phyloP scores from a whole-genome alignment of 1,284 basidiomycete genomes.

The Malassezia caprae region DNA sequence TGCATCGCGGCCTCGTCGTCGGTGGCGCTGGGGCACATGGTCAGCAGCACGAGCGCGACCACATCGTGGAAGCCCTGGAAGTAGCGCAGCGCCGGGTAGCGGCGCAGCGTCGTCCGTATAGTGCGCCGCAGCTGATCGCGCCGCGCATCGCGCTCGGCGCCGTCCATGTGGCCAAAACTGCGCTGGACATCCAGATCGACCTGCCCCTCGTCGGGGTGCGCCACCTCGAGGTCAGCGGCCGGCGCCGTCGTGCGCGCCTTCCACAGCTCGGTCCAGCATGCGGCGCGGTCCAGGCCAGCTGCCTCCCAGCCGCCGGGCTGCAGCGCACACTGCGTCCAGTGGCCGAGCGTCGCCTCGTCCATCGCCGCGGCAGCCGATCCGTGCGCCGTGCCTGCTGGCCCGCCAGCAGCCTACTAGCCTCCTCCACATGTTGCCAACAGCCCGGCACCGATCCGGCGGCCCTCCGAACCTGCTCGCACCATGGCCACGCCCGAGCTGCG shows the following conservation, averaged over 20 bases:
- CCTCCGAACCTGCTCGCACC: neutral
- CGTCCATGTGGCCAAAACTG: slow-evolving; percentile 24
- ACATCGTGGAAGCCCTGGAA: slow-evolving; percentile 88
- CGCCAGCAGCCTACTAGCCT: neutral
- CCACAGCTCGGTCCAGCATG: neutral
- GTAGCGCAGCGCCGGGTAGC: slow-evolving; percentile 64
- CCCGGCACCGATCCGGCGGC: neutral
- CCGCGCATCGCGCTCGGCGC: slow-evolving; percentile 12
- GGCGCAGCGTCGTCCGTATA: slow-evolving; percentile 61
- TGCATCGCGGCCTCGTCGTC: slow-evolving; percentile 5
- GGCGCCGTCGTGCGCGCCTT: too few relatives aligned
- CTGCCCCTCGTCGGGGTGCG: slow-evolving; percentile 32
- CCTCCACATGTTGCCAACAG: neutral
- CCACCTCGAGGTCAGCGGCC: neutral
- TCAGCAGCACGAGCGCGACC: slow-evolving; percentile 71
- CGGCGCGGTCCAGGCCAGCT: neutral
- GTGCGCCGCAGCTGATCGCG: slow-evolving; percentile 27
- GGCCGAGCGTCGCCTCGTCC: neutral
- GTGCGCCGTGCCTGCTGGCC: neutral
- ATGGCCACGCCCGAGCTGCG: slow-evolving; percentile 21
- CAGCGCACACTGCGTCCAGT: neutral
- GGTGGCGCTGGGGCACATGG: slow-evolving; percentile 50
- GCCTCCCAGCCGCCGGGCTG: slow-evolving; percentile 3
- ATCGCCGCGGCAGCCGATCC: neutral
- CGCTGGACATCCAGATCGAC: slow-evolving; percentile 41